Conservation (phyloP, 108 stramenopile genomes). For the Bacterosira constricta region DNA sequence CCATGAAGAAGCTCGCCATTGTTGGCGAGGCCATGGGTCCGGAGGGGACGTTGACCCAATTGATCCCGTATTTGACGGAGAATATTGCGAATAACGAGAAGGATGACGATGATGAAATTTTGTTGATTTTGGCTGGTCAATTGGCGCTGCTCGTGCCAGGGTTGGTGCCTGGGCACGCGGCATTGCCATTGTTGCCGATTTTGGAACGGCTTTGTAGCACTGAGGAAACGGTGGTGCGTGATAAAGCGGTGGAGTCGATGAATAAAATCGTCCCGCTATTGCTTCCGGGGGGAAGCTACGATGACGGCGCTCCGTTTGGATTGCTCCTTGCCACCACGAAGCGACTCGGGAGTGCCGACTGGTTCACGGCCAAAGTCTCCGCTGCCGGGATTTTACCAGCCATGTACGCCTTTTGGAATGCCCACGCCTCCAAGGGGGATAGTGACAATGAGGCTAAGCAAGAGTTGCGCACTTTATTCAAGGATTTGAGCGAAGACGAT, state of each 20-base stretch:
- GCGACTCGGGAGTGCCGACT: conserved; percentile 87
- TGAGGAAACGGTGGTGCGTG: conserved; percentile 96
- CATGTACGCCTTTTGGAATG: conserved; percentile 49
- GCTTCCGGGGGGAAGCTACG: conserved; percentile 35
- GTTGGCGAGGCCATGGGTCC: conserved; percentile 81
- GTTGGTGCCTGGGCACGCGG: conserved; percentile 51
- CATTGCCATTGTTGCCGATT: conserved; percentile 80
- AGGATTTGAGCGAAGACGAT: conserved; percentile 87
- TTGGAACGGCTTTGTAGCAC: conserved; percentile 89
- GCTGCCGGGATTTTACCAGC: conserved; percentile 79
- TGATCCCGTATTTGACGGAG: conserved; percentile 70
- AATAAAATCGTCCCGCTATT: conserved; percentile 57
- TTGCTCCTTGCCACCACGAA: conserved; percentile 73
- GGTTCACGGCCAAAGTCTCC: conserved; percentile 96
- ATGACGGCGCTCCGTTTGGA: conserved; percentile 23
- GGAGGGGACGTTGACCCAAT: conserved; percentile 49
- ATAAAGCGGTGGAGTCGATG: conserved; percentile 81
- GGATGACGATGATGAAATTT: conserved; percentile 68
- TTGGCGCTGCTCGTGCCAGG: conserved; percentile 75
- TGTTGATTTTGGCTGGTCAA: conserved; percentile 76
- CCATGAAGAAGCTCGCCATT: conserved; percentile 83
- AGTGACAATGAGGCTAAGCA: conserved; percentile 37
- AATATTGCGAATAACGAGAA: conserved; percentile 45
- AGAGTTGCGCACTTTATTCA: conserved; percentile 72
- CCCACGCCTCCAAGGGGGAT: conserved; percentile 14